Evolutionary conservation across 495 filamentous ascomycete species (phyloP).

Genomic region (Penicillium egyptiacum): DNA sequence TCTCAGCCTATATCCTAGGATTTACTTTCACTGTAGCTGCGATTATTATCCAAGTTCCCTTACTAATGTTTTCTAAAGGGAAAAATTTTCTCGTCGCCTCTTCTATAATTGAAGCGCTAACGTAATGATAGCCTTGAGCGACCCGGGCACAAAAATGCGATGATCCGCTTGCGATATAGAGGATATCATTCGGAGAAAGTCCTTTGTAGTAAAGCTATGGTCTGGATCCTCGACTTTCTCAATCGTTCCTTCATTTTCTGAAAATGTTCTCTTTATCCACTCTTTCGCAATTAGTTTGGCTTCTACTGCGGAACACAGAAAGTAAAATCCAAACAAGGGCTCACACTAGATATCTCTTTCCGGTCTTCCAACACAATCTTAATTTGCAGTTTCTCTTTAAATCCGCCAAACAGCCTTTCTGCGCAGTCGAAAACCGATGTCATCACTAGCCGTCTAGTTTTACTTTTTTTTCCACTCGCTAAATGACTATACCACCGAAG

Average conservation of each 20-base stretch:
- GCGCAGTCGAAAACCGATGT: slow-evolving; percentile 13
- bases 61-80: no score
- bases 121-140: slow-evolving; percentile 23
- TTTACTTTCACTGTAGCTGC: no score
- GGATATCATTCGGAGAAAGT: slow-evolving; percentile 19
- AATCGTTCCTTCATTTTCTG: slow-evolving; percentile 14
- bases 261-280: slow-evolving; percentile 23
- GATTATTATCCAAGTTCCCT: no score
- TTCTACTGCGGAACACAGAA: slow-evolving; percentile 1
- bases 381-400: slow-evolving; percentile 20
- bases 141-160: slow-evolving; percentile 17
- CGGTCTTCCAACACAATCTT: slow-evolving; percentile 19
- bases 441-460: no score
- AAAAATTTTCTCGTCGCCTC: no score
- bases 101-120: slow-evolving; percentile 22
- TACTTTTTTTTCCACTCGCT: no score
- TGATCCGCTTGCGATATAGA: slow-evolving; percentile 21
- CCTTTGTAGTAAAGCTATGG: slow-evolving; percentile 22
- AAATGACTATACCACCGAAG: no score
- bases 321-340: not conserved
- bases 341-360: slow-evolving; percentile 19
- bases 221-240: slow-evolving; percentile 21
- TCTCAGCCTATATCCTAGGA: no score
- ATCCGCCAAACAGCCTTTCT: slow-evolving; percentile 21
- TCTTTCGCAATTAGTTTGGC: slow-evolving; percentile 14